Evolutionary conservation across 257 asterid genomes (phyloP), one percentile per base, ranked within the genome.

Genomic region (Leptodermis oblonga): DNA sequence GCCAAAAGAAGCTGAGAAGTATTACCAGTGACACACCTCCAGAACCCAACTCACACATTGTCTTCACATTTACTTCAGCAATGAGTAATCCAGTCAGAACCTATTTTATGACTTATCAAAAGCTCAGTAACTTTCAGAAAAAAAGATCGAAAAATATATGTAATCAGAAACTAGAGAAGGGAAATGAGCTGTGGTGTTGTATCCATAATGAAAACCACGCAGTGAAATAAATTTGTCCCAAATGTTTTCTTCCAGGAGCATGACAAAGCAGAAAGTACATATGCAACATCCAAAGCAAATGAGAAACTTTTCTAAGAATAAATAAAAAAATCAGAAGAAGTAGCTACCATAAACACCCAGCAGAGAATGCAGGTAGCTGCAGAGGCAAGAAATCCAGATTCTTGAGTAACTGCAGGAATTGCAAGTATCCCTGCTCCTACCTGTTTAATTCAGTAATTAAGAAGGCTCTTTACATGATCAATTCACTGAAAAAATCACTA

Each of bases 61-160:
- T 92, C 77, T 88, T 92, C 79, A 92, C 98, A 78, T 92, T 92
- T 73, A 92, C 97, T 90, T 92, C 98, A 18, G 98, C 98, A 80
- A 92, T 61, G 69, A 92, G 97, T 79, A 92, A 88, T 70, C 98
- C 98, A 75, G 93, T 88, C 58, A 76, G 76, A 34, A 90, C 95
- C 97, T 92, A 79, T 65, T 51, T 74, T 46, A 71, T 33, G 33
- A 26, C 69, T 13, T 51, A 54, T 73, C 17, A 34, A 62, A 28
- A 54, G 62, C 45, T 52, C 58, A 52, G 49, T n/a, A 3, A 31
- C 14, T 30, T 15, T 36, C 7, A 3, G 26, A 43, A 65, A 25
- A 8, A 1, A 8, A 63, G 3, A 23, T 7, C 23, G 58, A 6
- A 63, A 14, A 41, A 41, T 23, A 41, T 3, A 61, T 37, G n/a